Evolutionary conservation across 2,329 filamentous ascomycete genomes (phyloP).

Genomic region (Fusarium marasasianum): DNA sequence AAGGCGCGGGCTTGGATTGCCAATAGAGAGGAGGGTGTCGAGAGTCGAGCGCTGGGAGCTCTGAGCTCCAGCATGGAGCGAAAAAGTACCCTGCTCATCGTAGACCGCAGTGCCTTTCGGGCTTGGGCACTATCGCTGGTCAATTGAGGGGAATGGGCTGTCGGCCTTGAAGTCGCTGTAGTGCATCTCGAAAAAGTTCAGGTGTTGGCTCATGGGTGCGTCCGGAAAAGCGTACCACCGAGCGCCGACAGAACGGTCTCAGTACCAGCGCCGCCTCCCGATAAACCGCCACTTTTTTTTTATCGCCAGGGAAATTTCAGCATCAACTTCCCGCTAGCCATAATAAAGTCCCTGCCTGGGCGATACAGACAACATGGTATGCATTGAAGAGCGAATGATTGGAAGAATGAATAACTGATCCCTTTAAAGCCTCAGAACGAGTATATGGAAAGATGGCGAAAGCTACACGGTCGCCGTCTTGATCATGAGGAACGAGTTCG

Average conservation of each 20-base stretch:
- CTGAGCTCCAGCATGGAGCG: slow-evolving; percentile 71
- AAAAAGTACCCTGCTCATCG: slow-evolving; percentile 69
- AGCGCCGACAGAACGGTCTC: slow-evolving; percentile 33
- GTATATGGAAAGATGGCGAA: slow-evolving; percentile 79
- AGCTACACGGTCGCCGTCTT: slow-evolving; percentile 61
- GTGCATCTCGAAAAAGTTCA: slow-evolving; percentile 42
- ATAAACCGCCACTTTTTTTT: slow-evolving; percentile 47
- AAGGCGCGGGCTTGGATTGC: slow-evolving; percentile 43
- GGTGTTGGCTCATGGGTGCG: slow-evolving; percentile 5
- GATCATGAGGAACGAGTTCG: slow-evolving; percentile 90
- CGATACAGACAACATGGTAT: slow-evolving; percentile 48
- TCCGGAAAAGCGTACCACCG: slow-evolving; percentile 50
- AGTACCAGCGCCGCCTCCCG: slow-evolving; percentile 24
- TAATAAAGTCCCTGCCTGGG: slow-evolving; percentile 35
- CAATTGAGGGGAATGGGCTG: slow-evolving; percentile 27
- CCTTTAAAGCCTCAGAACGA: slow-evolving; percentile 77
- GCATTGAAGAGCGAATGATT: not conserved
- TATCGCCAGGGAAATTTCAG: slow-evolving; percentile 42
- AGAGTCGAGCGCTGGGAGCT: slow-evolving; percentile 47
- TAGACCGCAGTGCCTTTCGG: slow-evolving; percentile 41
- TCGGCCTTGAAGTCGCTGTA: slow-evolving; percentile 30
- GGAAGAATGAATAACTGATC: slow-evolving; percentile 24
- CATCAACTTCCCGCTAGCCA: slow-evolving; percentile 31
- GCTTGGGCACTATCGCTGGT: slow-evolving; percentile 40
- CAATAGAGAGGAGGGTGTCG: slow-evolving; percentile 38